Evolutionary conservation across 2,329 filamentous ascomycete genomes (phyloP).

Genomic region (Xylariales sp.): DNA sequence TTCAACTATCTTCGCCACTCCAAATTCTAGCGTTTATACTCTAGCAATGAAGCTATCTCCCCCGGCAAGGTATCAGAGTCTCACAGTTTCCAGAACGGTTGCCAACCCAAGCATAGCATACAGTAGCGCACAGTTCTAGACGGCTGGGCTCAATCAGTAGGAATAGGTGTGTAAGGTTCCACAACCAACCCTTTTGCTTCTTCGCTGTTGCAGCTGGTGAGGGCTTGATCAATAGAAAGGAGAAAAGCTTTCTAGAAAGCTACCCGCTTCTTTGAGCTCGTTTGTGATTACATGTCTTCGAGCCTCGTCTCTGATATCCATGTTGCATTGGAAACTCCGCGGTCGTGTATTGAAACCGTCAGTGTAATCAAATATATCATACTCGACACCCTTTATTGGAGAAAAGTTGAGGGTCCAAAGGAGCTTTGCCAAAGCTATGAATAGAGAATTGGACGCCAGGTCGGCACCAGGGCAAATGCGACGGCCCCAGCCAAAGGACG

Average conservation of each 20-base stretch:
- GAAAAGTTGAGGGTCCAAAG: slow-evolving; percentile 3
- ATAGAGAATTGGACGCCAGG: slow-evolving; percentile 4
- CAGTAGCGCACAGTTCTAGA: too few relatives aligned
- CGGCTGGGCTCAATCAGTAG: too few relatives aligned
- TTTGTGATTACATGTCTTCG: background rate
- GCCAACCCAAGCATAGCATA: too few relatives aligned
- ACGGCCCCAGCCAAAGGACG: slow-evolving; percentile 54
- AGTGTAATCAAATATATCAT: slow-evolving; percentile 7
- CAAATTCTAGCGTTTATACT: too few relatives aligned
- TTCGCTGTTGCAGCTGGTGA: too few relatives aligned
- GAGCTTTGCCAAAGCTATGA: slow-evolving; percentile 2
- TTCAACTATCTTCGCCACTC: too few relatives aligned
- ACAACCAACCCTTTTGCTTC: too few relatives aligned
- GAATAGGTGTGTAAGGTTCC: too few relatives aligned
- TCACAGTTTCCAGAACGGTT: too few relatives aligned
- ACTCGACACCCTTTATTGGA: background rate
- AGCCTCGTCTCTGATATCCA: slow-evolving; percentile 1
- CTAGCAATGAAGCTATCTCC: too few relatives aligned
- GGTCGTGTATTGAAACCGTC: slow-evolving; percentile 4
- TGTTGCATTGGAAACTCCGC: slow-evolving; percentile 1
- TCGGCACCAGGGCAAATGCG: slow-evolving; percentile 43
- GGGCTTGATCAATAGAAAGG: slow-evolving; percentile 1
- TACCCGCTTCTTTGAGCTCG: background rate
- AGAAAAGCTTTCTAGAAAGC: background rate
- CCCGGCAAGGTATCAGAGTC: too few relatives aligned